Evolutionary conservation across 352 stramenopile species (phyloP).

Genomic region (Blastocystis sp.): DNA sequence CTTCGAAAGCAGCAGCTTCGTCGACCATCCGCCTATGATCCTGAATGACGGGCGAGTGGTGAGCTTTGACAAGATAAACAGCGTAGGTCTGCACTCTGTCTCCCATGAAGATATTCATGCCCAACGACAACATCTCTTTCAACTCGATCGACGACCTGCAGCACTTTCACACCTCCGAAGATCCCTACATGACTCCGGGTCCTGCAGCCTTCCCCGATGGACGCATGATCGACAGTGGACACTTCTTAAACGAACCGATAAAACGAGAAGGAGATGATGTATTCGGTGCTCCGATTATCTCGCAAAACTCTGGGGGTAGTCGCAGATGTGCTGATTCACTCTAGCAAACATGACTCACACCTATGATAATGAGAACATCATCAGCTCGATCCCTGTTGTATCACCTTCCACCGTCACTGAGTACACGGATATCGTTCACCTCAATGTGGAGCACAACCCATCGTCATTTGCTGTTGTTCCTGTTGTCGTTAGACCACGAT

Average conservation of each 20-base stretch:
- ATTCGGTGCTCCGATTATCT: not conserved
- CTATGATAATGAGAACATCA: not conserved
- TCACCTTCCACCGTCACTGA: not conserved
- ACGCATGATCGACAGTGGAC: conserved; percentile 10
- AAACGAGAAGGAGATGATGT: conserved; percentile 22
- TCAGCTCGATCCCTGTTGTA: conserved; percentile 24
- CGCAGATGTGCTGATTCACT: not conserved
- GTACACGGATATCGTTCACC: conserved; percentile 6
- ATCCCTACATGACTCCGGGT: not conserved
- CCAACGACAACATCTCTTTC: conserved; percentile 52
- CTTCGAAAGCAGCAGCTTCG: conserved; percentile 44
- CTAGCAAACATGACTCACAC: not conserved
- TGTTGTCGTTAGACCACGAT: not conserved
- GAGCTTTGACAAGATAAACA: conserved; percentile 59
- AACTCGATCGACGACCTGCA: conserved; percentile 56
- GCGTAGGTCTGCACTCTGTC: not conserved
- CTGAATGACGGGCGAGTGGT: conserved; percentile 49
- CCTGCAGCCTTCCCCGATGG: not conserved
- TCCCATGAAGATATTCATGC: conserved; percentile 34
- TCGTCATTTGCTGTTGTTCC: conserved; percentile 44
- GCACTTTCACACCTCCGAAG: conserved; percentile 55
- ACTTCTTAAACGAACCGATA: not conserved
- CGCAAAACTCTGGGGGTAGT: not conserved
- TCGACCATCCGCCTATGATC: conserved; percentile 50
- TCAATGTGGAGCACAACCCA: conserved; percentile 22